A percentile compares a stretch with the other conserved stretches of the same genome.
Evolutionary conservation across 768 basidiomycete species (phyloP).

Genomic region (Leccinum uliginosum): DNA sequence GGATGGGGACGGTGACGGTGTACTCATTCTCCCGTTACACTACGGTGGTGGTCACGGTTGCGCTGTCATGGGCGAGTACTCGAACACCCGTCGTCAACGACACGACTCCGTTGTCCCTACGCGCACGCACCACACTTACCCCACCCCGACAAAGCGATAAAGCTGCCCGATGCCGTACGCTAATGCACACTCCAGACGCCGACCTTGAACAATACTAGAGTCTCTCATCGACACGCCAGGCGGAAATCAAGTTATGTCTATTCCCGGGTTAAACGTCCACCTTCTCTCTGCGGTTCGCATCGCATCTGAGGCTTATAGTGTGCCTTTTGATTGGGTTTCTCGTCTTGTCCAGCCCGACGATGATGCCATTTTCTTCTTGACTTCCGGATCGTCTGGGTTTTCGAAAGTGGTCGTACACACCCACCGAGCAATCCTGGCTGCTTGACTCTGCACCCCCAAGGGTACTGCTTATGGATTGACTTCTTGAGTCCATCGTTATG

Average conservation of each 20-base stretch:
- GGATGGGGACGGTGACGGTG: no score
- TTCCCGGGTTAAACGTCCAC: constrained; percentile 24
- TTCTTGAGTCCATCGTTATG: constrained; percentile 26
- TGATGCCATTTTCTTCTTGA: neutral
- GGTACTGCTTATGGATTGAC: constrained; percentile 29
- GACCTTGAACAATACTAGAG: no score
- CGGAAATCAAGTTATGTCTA: constrained; percentile 19
- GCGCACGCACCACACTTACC: no score
- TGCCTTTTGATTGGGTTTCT: constrained; percentile 8
- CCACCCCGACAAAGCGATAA: no score
- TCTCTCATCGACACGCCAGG: constrained; percentile 2
- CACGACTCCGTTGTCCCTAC: no score
- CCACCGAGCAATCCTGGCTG: constrained; percentile 34
- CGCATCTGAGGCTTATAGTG: constrained; percentile 13
- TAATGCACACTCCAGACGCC: no score
- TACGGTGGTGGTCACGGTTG: no score
- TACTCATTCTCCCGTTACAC: no score
- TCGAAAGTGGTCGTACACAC: constrained; percentile 17
- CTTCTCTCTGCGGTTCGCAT: constrained; percentile 20
- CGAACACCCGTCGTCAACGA: no score
- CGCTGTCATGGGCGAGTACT: no score
- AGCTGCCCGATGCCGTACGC: no score
- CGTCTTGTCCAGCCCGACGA: neutral
- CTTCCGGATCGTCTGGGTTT: neutral
- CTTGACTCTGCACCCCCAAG: constrained; percentile 32